Percentiles rank a stretch among this genome's conserved stretches.
Conservation (phyloP, 352 stramenopile species). For the Achlya hypogyna region DNA sequence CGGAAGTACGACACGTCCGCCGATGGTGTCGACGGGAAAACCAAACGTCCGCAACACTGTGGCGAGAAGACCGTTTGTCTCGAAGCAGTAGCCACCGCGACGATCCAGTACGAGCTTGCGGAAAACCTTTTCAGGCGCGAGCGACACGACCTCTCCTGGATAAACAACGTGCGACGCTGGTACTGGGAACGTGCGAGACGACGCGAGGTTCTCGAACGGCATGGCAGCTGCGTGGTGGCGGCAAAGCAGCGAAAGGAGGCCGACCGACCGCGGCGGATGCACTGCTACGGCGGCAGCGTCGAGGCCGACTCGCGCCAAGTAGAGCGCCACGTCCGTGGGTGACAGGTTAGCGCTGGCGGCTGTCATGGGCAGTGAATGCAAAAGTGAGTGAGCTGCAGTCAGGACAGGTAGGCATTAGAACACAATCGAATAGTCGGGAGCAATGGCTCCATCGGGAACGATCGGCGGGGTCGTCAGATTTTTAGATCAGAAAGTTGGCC, state of each 20-base stretch:
- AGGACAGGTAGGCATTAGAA: too few relatives aligned
- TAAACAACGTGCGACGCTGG: neutral
- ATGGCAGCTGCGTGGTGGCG: neutral
- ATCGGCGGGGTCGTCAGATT: too few relatives aligned
- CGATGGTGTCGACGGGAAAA: neutral
- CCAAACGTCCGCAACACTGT: neutral
- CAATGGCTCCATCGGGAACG: too few relatives aligned
- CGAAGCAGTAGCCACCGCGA: conserved; percentile 6
- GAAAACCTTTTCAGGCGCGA: conserved; percentile 7
- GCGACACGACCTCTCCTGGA: neutral
- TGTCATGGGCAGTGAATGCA: too few relatives aligned
- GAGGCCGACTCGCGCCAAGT: too few relatives aligned
- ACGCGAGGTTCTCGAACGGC: conserved; percentile 12
- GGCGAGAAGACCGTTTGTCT: conserved; percentile 4
- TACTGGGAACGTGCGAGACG: neutral
- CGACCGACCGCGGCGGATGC: neutral
- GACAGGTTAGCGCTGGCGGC: too few relatives aligned
- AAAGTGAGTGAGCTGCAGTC: too few relatives aligned
- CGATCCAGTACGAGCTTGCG: conserved; percentile 7
- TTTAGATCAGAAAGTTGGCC: too few relatives aligned
- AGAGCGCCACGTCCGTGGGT: too few relatives aligned
- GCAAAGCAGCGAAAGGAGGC: neutral
- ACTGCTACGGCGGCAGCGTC: too few relatives aligned
- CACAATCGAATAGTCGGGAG: too few relatives aligned
- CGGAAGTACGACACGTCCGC: neutral